Conservation (phyloP, 371 early-diverging fungal genomes). For the Circinella minor region DNA sequence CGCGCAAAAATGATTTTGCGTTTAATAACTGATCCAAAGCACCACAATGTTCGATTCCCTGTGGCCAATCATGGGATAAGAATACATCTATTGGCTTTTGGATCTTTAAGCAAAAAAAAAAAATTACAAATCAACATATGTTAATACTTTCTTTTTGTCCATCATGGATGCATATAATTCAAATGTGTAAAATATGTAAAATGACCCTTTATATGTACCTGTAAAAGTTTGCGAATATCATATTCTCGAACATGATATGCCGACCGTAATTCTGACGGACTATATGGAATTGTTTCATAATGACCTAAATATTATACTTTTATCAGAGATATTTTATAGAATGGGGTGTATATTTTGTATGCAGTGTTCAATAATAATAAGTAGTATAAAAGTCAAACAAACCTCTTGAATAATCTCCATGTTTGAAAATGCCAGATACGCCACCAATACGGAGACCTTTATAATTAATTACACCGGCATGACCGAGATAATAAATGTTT, state of each 20-base stretch:
- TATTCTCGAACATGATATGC: constrained; percentile 89
- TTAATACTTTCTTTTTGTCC: not conserved
- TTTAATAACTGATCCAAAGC: constrained; percentile 64
- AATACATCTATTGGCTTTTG: constrained; percentile 82
- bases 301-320: constrained; percentile 56
- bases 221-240: constrained; percentile 78
- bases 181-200: too few species aligned
- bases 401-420: constrained; percentile 69
- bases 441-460: constrained; percentile 93
- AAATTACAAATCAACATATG: not conserved
- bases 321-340: not conserved
- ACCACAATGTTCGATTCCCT: constrained; percentile 82
- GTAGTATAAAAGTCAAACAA: not conserved
- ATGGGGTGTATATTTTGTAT: too few species aligned
- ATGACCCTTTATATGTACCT: constrained; percentile 36
- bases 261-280: constrained; percentile 54
- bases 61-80: constrained; percentile 97
- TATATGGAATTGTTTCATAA: constrained; percentile 81
- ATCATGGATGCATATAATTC: too few species aligned
- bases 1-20: constrained; percentile 70
- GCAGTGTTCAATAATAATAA: not conserved
- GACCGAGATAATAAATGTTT: constrained; percentile 94
- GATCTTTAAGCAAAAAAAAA: constrained; percentile 30
- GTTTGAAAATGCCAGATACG: constrained; percentile 91
- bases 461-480: constrained; percentile 80